Percentiles rank a stretch among this genome's conserved stretches.
These are phyloP conservation scores for Aspergillus pseudoterreus DNA, from an alignment of 2,329 filamentous ascomycete genomes.

Conservation along the genomic window DNA sequence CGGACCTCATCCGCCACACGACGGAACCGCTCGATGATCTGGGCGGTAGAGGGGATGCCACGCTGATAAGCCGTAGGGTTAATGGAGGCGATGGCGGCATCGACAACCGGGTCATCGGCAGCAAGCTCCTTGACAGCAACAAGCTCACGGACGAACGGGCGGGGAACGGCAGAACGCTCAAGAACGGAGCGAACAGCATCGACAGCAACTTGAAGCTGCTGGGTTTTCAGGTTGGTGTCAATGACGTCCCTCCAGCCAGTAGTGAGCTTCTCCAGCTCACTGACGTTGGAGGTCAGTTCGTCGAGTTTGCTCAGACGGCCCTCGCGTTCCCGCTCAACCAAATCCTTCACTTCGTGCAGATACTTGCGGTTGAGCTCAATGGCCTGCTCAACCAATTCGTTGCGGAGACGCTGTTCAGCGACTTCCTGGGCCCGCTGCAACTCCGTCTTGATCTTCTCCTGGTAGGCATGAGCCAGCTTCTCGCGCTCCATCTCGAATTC, in stretches of 20 bases:
- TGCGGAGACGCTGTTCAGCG: conserved; percentile 76
- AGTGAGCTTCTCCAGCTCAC: conserved; percentile 82
- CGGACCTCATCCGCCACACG: conserved; percentile 87
- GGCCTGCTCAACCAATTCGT: conserved; percentile 85
- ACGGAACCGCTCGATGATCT: conserved; percentile 93
- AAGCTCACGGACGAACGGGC: conserved; percentile 87
- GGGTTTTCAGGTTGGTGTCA: conserved; percentile 84
- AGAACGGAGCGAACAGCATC: conserved; percentile 86
- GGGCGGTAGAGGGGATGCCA: conserved; percentile 76
- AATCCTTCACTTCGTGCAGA: conserved; percentile 68
- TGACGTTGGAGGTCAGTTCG: conserved; percentile 72
- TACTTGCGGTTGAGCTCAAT: conserved; percentile 84
- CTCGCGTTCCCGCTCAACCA: conserved; percentile 84
- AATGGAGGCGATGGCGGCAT: conserved; percentile 93
- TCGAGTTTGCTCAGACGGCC: conserved; percentile 81
- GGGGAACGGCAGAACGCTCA: conserved; percentile 68
- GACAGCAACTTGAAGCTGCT: conserved; percentile 93
- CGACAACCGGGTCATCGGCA: conserved; percentile 76
- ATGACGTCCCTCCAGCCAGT: conserved; percentile 87
- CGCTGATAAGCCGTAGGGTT: conserved; percentile 91
- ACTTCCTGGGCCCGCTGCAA: conserved; percentile 75
- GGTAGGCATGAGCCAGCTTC: conserved; percentile 72
- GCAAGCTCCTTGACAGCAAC: conserved; percentile 93
- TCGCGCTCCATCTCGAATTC: conserved; percentile 88
- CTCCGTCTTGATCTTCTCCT: conserved; percentile 73